A percentile compares a stretch with the other conserved stretches of the same genome.
phyloP scores from a whole-genome alignment of 2,329 filamentous ascomycete species.

The Ustilaginoidea virens region DNA sequence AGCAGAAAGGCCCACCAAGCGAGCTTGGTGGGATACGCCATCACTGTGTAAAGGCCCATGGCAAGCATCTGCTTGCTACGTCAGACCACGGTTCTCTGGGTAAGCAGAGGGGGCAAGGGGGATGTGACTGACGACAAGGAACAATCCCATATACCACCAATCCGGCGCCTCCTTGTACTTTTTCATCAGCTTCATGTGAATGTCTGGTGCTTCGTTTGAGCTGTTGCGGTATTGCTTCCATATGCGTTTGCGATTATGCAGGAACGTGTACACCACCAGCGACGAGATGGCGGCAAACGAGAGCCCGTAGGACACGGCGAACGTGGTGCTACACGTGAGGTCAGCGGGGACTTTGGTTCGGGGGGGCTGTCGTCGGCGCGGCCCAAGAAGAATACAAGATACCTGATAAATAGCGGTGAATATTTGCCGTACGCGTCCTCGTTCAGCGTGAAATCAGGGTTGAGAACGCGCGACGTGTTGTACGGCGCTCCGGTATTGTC shows the following conservation, averaged over 20 bases:
- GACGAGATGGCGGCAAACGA: constrained; percentile 58
- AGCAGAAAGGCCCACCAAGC: constrained; percentile 60
- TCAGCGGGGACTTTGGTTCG: neutral
- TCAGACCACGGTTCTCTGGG: too few species aligned
- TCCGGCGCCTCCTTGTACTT: constrained; percentile 47
- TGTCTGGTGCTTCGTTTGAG: constrained; percentile 42
- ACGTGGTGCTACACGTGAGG: constrained; percentile 41
- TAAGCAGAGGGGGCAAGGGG: neutral
- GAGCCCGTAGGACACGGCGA: constrained; percentile 53
- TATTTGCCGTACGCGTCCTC: constrained; percentile 49
- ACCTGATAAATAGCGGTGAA: constrained; percentile 50
- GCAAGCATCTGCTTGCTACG: constrained; percentile 29
- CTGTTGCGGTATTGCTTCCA: constrained; percentile 46
- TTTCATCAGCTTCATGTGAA: constrained; percentile 49
- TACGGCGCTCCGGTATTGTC: constrained; percentile 53
- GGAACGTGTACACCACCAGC: constrained; percentile 49
- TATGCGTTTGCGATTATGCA: constrained; percentile 53
- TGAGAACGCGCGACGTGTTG: constrained; percentile 49
- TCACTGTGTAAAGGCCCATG: constrained; percentile 37
- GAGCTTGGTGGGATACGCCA: constrained; percentile 50
- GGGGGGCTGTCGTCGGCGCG: neutral
- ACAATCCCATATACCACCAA: constrained; percentile 48
- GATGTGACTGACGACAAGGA: constrained; percentile 29
- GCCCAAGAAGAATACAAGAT: constrained; percentile 2
- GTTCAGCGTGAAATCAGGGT: constrained; percentile 44